phyloP scores from a whole-genome alignment of 305 asterid genomes.

The Solanum hybrid region DNA sequence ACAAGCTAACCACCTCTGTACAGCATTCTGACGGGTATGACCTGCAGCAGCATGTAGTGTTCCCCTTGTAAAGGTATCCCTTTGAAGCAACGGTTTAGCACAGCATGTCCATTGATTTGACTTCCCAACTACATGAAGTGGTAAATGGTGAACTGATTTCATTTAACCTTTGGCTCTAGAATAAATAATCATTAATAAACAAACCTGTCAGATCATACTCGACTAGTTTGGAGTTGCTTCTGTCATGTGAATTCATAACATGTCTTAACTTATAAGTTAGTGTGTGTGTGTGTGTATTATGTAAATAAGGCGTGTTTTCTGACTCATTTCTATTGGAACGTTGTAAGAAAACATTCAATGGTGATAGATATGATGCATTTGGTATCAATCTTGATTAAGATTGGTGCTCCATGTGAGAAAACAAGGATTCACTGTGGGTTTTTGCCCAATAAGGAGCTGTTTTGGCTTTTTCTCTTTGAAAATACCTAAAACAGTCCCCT shows the following conservation, averaged over 20 bases:
- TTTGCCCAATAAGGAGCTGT: not conserved
- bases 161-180: not conserved
- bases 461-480: not conserved
- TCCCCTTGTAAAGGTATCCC: slow-evolving; percentile 3
- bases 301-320: not conserved
- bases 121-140: not conserved
- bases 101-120: not conserved
- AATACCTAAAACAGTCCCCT: not conserved
- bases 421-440: not conserved
- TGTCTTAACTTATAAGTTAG: not conserved
- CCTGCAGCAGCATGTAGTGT: slow-evolving; percentile 13
- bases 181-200: not conserved
- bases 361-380: not conserved
- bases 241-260: not conserved
- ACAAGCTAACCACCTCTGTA: slow-evolving; percentile 68
- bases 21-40: slow-evolving; percentile 53
- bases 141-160: not conserved
- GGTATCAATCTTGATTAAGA: not conserved
- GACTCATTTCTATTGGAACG: not conserved
- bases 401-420: not conserved
- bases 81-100: not conserved
- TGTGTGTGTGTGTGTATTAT: not conserved
- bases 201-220: not conserved
- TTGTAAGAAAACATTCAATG: not conserved
- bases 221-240: not conserved